phyloP scores from a whole-genome alignment of 495 filamentous ascomycete genomes.

The Xylaria nigripes region DNA sequence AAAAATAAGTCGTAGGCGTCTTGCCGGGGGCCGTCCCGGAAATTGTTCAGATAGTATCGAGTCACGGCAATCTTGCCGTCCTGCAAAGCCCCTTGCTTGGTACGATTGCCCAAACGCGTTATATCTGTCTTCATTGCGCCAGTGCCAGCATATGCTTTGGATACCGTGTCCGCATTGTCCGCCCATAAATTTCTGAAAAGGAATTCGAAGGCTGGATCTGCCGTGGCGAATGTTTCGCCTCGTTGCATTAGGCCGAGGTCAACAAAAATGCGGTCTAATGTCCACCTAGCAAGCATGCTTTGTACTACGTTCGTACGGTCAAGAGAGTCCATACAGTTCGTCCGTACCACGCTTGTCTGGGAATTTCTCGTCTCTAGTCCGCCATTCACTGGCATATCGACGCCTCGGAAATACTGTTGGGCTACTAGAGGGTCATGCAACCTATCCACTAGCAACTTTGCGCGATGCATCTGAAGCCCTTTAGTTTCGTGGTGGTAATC shows the following conservation, averaged over 20 bases:
- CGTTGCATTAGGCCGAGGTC: conserved; percentile 67
- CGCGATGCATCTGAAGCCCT: conserved; percentile 85
- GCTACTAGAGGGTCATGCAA: conserved; percentile 60
- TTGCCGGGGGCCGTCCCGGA: conserved; percentile 83
- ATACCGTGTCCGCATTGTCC: conserved; percentile 94
- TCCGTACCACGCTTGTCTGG: conserved; percentile 83
- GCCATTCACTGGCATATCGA: conserved; percentile 70
- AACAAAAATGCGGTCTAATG: conserved; percentile 74
- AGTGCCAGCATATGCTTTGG: conserved; percentile 84
- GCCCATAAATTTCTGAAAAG: conserved; percentile 96
- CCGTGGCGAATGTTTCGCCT: conserved; percentile 59
- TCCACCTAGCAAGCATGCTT: conserved; percentile 84
- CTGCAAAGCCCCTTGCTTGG: conserved; percentile 68
- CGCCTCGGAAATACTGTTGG: conserved; percentile 87
- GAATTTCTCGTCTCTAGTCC: conserved; percentile 67
- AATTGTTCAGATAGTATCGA: conserved; percentile 85
- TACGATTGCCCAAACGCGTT: conserved; percentile 80
- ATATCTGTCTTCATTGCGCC: conserved; percentile 96
- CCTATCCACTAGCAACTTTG: conserved; percentile 74
- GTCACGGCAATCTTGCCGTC: conserved; percentile 77
- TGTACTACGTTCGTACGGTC: conserved; percentile 98
- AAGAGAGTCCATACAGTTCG: conserved; percentile 98
- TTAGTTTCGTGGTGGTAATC: conserved; percentile 98
- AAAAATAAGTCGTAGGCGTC: conserved; percentile 94
- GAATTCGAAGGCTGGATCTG: conserved; percentile 70